Percentiles rank a stretch among this genome's conserved stretches.
These are phyloP conservation scores for Mycena citricolor DNA, from an alignment of 1,284 basidiomycete species.

Conservation along the genomic window DNA sequence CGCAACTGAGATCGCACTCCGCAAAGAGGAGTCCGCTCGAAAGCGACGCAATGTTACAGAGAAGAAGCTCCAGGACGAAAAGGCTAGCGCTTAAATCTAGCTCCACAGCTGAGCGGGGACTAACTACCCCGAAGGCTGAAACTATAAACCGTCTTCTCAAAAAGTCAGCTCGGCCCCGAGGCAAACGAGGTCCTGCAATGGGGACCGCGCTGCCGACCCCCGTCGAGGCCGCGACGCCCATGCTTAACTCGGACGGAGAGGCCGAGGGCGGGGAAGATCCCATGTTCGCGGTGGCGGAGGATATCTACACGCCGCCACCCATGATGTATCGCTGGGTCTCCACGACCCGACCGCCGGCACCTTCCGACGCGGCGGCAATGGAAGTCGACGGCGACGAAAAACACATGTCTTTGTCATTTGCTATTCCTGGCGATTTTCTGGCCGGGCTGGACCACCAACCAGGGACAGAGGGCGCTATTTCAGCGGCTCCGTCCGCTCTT, in stretches of 20 bases:
- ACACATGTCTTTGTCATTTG: slow-evolving; percentile 8
- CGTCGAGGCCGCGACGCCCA: slow-evolving; percentile 28
- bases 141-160: slow-evolving; percentile 91
- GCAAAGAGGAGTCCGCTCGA: slow-evolving; percentile 83
- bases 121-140: slow-evolving; percentile 53
- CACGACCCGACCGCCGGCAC: slow-evolving; percentile 1
- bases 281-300: slow-evolving; percentile 27
- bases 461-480: neutral
- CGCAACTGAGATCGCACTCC: slow-evolving; percentile 78
- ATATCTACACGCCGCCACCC: slow-evolving; percentile 25
- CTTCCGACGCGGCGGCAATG: slow-evolving; percentile 16
- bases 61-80: slow-evolving; percentile 91
- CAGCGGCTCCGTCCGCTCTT: neutral
- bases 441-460: neutral
- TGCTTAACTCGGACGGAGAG: slow-evolving; percentile 29
- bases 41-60: slow-evolving; percentile 85
- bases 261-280: slow-evolving; percentile 36
- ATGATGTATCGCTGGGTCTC: slow-evolving; percentile 24
- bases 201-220: slow-evolving; percentile 44
- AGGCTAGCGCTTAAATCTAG: slow-evolving; percentile 47
- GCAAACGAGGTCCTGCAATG: slow-evolving; percentile 53
- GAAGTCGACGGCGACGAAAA: slow-evolving; percentile 21
- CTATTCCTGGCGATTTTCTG: slow-evolving; percentile 13
- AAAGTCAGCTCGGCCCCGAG: slow-evolving; percentile 75
- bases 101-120: neutral